Percentiles rank a stretch among this genome's conserved stretches.
Evolutionary conservation across 345 rosid genomes (phyloP).

Genomic region (Euclidium syriacum): DNA sequence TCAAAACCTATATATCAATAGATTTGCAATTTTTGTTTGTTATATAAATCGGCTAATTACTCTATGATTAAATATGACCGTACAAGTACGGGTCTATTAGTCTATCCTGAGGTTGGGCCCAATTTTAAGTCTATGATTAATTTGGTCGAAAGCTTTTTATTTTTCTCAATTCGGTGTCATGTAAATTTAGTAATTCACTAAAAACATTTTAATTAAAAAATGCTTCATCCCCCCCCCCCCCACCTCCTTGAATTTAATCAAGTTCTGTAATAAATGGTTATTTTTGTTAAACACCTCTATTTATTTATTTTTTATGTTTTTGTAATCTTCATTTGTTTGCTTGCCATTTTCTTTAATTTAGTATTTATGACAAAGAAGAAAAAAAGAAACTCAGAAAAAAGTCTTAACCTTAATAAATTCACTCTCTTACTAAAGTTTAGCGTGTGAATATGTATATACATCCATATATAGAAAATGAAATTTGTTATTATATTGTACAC

Average conservation of each 20-base stretch:
- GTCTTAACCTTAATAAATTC: neutral
- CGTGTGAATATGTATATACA: neutral
- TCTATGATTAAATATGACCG: constrained; percentile 1
- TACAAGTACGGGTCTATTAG: neutral
- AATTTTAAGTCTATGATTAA: neutral
- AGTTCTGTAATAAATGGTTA: too few species aligned
- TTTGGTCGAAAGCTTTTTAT: neutral
- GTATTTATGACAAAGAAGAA: neutral
- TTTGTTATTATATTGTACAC: neutral
- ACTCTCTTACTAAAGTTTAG: neutral
- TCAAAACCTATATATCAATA: neutral
- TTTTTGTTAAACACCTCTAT: too few species aligned
- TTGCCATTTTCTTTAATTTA: neutral
- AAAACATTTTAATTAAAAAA: neutral
- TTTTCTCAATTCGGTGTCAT: neutral
- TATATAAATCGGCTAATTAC: neutral
- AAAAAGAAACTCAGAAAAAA: neutral
- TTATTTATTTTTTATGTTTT: too few species aligned
- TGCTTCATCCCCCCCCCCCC: too few species aligned
- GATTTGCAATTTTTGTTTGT: neutral
- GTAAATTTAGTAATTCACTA: neutral
- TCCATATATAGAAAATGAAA: neutral
- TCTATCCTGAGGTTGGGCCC: neutral
- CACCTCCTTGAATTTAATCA: too few species aligned
- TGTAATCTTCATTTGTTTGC: neutral